Percentiles rank a stretch among this genome's conserved stretches.
phyloP scores from a whole-genome alignment of 139 green algal species.

The Tetraselmis striata region DNA sequence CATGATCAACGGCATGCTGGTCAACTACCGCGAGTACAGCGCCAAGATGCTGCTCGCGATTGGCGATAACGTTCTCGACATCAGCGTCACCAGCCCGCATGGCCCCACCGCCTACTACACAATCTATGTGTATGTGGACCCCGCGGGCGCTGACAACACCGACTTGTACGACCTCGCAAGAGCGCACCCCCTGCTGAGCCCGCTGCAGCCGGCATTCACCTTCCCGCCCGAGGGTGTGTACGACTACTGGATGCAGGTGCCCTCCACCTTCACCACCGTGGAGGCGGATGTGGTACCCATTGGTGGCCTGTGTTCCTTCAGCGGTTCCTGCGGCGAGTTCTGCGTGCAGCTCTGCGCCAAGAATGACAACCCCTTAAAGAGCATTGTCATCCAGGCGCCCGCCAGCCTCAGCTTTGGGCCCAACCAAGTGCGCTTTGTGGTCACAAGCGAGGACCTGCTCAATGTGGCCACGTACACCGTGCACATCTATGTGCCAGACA shows the following conservation, averaged over 20 bases:
- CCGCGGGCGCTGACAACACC: not conserved
- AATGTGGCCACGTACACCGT: conserved; percentile 5
- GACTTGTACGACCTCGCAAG: not conserved
- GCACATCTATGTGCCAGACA: not conserved
- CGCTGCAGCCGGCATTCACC: not conserved
- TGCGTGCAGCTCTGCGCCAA: not conserved
- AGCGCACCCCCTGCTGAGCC: not conserved
- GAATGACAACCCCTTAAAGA: not conserved
- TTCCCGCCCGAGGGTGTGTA: not conserved
- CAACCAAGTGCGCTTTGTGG: not conserved
- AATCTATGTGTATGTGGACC: not conserved
- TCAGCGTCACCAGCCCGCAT: conserved; percentile 10
- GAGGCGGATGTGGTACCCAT: not conserved
- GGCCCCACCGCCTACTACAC: conserved; percentile 9
- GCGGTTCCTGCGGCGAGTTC: not conserved
- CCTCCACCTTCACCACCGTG: not conserved
- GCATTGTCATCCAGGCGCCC: not conserved
- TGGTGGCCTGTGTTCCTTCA: not conserved
- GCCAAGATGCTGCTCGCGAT: not conserved
- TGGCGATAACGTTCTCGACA: conserved; percentile 15
- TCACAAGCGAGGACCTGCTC: not conserved
- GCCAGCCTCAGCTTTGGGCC: not conserved
- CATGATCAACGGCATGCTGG: conserved; percentile 3
- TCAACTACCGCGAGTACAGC: not conserved
- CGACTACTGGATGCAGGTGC: not conserved